Percentiles rank a stretch among this genome's conserved stretches.
Evolutionary conservation across 768 basidiomycete genomes (phyloP).

Genomic region (Termitomyces sp.): DNA sequence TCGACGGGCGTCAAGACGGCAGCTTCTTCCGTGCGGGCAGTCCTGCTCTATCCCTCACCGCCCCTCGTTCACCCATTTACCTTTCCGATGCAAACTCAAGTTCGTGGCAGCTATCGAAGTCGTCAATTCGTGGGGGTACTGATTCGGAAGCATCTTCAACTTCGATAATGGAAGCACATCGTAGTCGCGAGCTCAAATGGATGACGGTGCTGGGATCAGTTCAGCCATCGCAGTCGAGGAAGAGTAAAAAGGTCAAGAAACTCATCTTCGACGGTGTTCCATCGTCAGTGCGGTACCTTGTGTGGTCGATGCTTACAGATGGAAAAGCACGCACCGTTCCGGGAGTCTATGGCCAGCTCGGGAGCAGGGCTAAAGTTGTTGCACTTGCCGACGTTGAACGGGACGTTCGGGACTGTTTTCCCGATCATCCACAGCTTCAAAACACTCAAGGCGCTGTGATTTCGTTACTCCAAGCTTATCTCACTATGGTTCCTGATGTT

Average conservation of each 20-base stretch:
- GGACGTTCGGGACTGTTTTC: constrained; percentile 54
- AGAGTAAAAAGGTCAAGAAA: constrained; percentile 77
- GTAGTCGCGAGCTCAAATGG: constrained; percentile 77
- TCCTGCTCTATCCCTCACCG: constrained; percentile 36
- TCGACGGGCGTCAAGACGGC: constrained; percentile 27
- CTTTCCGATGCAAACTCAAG: constrained; percentile 13
- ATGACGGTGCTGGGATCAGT: constrained; percentile 56
- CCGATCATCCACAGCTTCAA: constrained; percentile 55
- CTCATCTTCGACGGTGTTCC: constrained; percentile 78
- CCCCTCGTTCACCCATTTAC: constrained; percentile 18
- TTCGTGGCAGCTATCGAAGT: background rate
- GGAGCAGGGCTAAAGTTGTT: constrained; percentile 49
- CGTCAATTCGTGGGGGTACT: constrained; percentile 6
- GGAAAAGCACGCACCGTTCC: constrained; percentile 68
- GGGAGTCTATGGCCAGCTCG: constrained; percentile 63
- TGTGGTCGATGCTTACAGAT: constrained; percentile 80
- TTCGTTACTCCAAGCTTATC: constrained; percentile 65
- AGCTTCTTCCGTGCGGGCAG: constrained; percentile 35
- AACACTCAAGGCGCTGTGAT: constrained; percentile 54
- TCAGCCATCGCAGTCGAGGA: constrained; percentile 60
- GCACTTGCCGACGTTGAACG: constrained; percentile 52
- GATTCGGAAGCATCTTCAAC: constrained; percentile 38
- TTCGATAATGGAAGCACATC: constrained; percentile 57
- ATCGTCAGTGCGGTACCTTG: constrained; percentile 76
- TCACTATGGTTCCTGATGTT: constrained; percentile 84